A percentile compares a stretch with the other conserved stretches of the same genome.
Conservation (phyloP, 2,329 filamentous ascomycete species). For the Penicillium sp. region DNA sequence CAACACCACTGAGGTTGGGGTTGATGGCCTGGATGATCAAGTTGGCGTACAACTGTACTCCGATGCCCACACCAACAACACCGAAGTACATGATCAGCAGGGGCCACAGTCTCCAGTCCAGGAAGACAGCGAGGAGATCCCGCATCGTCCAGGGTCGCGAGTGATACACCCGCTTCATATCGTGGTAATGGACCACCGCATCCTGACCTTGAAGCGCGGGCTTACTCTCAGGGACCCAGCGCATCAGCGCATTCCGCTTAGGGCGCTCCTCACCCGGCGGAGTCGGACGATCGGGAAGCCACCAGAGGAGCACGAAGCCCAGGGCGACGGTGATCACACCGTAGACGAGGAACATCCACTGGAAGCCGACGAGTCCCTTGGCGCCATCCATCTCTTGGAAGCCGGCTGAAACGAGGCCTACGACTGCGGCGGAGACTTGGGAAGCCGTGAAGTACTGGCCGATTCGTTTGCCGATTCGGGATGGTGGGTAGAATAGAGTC, state of each 20-base stretch:
- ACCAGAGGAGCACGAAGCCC: slow-evolving; percentile 77
- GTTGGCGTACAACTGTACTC: slow-evolving; percentile 82
- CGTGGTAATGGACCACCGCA: slow-evolving; percentile 77
- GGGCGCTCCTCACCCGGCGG: slow-evolving; percentile 55
- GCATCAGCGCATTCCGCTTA: slow-evolving; percentile 46
- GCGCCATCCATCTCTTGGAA: slow-evolving; percentile 88
- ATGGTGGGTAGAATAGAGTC: slow-evolving; percentile 87
- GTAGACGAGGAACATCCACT: slow-evolving; percentile 81
- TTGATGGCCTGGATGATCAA: slow-evolving; percentile 83
- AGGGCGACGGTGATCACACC: slow-evolving; percentile 73
- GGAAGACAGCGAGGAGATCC: slow-evolving; percentile 69
- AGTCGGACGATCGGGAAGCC: slow-evolving; percentile 81
- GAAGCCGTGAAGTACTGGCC: slow-evolving; percentile 87
- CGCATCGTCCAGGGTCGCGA: slow-evolving; percentile 69
- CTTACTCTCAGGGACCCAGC: slow-evolving; percentile 67
- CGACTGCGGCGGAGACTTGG: slow-evolving; percentile 85
- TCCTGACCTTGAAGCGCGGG: slow-evolving; percentile 77
- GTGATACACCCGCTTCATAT: slow-evolving; percentile 79
- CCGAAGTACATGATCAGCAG: slow-evolving; percentile 91
- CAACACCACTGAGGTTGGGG: slow-evolving; percentile 68
- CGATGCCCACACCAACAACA: slow-evolving; percentile 88
- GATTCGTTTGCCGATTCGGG: slow-evolving; percentile 81
- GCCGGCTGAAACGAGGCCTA: slow-evolving; percentile 84
- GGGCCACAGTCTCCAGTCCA: slow-evolving; percentile 89
- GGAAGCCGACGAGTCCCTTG: slow-evolving; percentile 68